Evolutionary conservation across 495 filamentous ascomycete genomes (phyloP).

Genomic region (Hypomontagnella monticulosa): DNA sequence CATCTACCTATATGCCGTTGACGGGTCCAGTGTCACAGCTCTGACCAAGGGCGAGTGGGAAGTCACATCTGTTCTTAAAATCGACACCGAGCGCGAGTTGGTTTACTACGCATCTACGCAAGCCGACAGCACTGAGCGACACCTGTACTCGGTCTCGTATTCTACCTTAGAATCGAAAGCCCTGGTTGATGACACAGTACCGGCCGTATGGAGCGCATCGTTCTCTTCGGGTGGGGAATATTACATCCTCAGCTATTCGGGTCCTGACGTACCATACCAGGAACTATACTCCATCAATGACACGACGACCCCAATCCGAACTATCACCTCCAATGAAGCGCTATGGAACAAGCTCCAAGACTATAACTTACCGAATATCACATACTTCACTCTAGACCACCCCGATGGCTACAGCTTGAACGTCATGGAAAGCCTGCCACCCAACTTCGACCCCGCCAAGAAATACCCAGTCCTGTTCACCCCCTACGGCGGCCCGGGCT

Average conservation of each 20-base stretch:
- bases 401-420: slow-evolving; percentile 60
- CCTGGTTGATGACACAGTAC: slow-evolving; percentile 59
- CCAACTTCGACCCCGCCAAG: slow-evolving; percentile 59
- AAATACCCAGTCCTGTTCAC: slow-evolving; percentile 67
- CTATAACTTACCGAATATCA: slow-evolving; percentile 62
- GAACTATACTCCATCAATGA: slow-evolving; percentile 60
- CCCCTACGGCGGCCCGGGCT: slow-evolving; percentile 65
- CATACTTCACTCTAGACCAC: slow-evolving; percentile 58
- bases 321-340: slow-evolving; percentile 59
- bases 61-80: slow-evolving; percentile 58
- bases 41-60: slow-evolving; percentile 67
- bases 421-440: slow-evolving; percentile 58
- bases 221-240: slow-evolving; percentile 63
- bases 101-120: slow-evolving; percentile 67
- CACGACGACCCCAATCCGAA: slow-evolving; percentile 54
- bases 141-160: slow-evolving; percentile 63
- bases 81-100: slow-evolving; percentile 58
- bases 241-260: slow-evolving; percentile 65
- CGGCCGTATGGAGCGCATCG: slow-evolving; percentile 62
- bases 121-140: slow-evolving; percentile 63
- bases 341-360: slow-evolving; percentile 55
- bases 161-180: slow-evolving; percentile 56
- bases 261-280: slow-evolving; percentile 66
- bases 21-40: slow-evolving; percentile 53
- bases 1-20: slow-evolving; percentile 63